These are phyloP conservation scores for Phaeosphaeria sp. DNA, from an alignment of 2,329 filamentous ascomycete genomes.

Conservation along the genomic window DNA sequence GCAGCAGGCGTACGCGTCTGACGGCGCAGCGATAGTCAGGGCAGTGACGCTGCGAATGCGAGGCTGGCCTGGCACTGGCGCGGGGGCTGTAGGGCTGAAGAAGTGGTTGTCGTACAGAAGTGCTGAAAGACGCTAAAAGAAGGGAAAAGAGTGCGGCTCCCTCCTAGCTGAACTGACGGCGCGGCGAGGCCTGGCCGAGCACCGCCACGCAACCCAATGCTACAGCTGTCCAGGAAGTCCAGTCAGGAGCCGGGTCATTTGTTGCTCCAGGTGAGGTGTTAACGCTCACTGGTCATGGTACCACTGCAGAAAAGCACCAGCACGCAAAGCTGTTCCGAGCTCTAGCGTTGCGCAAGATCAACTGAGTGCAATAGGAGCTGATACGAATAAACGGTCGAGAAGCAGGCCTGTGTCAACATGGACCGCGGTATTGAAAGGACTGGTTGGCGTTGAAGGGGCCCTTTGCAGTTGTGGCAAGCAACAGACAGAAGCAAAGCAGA, in stretches of 20 bases:
- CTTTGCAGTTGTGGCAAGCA: constrained; percentile 7
- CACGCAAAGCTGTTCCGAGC: constrained; percentile 6
- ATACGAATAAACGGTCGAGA: background rate
- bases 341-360: constrained; percentile 24
- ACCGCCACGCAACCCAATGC: constrained; percentile 27
- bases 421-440: constrained; percentile 1
- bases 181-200: constrained; percentile 24
- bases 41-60: background rate
- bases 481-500: constrained; percentile 14
- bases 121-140: background rate
- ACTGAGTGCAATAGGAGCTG: background rate
- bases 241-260: constrained; percentile 2
- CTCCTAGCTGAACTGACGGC: constrained; percentile 4
- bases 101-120: background rate
- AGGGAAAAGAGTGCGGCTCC: constrained; percentile 1
- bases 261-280: constrained; percentile 1
- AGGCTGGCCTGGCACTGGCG: constrained; percentile 6
- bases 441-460: background rate
- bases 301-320: constrained; percentile 28
- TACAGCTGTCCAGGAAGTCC: background rate
- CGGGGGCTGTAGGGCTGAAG: constrained; percentile 12
- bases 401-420: constrained; percentile 4
- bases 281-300: constrained; percentile 34
- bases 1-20: background rate
- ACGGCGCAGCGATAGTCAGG: background rate